These are phyloP conservation scores for Torrubiellomyces zombiae DNA, from an alignment of 2,329 filamentous ascomycete species.

Conservation along the genomic window DNA sequence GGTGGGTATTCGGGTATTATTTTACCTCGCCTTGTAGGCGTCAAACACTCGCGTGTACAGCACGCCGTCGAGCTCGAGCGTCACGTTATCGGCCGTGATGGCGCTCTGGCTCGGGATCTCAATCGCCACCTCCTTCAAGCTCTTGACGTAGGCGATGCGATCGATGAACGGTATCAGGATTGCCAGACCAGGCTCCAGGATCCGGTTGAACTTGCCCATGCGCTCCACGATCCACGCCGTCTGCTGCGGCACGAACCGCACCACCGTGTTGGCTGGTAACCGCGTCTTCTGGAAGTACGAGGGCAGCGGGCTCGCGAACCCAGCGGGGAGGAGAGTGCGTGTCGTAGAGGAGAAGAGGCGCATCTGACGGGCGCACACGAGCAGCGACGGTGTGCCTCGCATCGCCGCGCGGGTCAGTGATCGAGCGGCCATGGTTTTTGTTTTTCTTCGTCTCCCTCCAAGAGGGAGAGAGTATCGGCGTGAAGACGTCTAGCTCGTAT, in stretches of 20 bases:
- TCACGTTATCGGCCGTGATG: conserved; percentile 97
- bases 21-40: conserved; percentile 88
- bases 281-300: conserved; percentile 66
- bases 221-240: conserved; percentile 99
- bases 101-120: conserved; percentile 96
- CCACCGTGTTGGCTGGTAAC: conserved; percentile 81
- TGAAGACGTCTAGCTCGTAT: no score
- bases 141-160: conserved; percentile 95
- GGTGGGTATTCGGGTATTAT: conserved; percentile 2
- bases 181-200: conserved; percentile 80
- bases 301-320: conserved; percentile 24
- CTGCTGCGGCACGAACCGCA: conserved; percentile 98
- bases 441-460: neutral
- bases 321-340: conserved; percentile 15
- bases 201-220: conserved; percentile 94
- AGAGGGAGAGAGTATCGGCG: no score
- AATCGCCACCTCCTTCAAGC: conserved; percentile 85
- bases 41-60: conserved; percentile 94
- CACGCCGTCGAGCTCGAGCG: conserved; percentile 86
- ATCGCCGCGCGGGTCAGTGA: conserved; percentile 4
- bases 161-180: conserved; percentile 82
- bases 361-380: conserved; percentile 5
- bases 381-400: conserved; percentile 4
- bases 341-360: conserved; percentile 16
- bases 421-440: conserved; percentile 4